These are phyloP conservation scores for Rosa multiflora DNA, from an alignment of 306 rosid species.

Conservation along the genomic window DNA sequence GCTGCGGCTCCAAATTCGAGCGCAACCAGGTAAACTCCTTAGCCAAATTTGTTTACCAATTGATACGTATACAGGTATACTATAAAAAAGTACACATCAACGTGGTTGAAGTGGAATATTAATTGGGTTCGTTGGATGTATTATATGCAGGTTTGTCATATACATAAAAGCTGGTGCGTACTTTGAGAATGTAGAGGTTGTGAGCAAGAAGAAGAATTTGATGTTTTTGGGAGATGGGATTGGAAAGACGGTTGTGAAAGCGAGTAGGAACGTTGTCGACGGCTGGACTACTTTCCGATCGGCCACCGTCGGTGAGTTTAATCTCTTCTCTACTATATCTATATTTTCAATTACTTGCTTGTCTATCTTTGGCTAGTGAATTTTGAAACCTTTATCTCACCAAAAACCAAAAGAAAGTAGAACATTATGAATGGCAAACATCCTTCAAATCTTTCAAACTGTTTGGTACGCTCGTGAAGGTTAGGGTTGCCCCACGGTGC, in stretches of 20 bases:
- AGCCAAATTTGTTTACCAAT: not conserved
- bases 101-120: not conserved
- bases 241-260: constrained; percentile 77
- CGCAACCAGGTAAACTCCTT: constrained; percentile 50
- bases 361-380: not conserved
- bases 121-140: not conserved
- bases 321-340: not conserved
- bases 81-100: too few species aligned
- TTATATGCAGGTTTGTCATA: constrained; percentile 60
- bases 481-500: not conserved
- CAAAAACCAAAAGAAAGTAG: not conserved
- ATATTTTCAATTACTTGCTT: not conserved
- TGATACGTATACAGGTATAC: not conserved
- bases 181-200: constrained; percentile 86
- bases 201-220: constrained; percentile 57
- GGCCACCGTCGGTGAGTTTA: constrained; percentile 75
- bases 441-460: not conserved
- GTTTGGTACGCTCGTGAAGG: not conserved
- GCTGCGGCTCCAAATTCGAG: constrained; percentile 81
- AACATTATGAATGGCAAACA: not conserved
- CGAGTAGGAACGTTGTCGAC: constrained; percentile 63
- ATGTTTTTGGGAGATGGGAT: constrained; percentile 88
- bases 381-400: not conserved
- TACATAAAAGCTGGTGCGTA: constrained; percentile 74
- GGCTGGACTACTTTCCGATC: constrained; percentile 94